Conservation (phyloP, 371 early-diverging fungal species). For the Mortierella sp. region DNA sequence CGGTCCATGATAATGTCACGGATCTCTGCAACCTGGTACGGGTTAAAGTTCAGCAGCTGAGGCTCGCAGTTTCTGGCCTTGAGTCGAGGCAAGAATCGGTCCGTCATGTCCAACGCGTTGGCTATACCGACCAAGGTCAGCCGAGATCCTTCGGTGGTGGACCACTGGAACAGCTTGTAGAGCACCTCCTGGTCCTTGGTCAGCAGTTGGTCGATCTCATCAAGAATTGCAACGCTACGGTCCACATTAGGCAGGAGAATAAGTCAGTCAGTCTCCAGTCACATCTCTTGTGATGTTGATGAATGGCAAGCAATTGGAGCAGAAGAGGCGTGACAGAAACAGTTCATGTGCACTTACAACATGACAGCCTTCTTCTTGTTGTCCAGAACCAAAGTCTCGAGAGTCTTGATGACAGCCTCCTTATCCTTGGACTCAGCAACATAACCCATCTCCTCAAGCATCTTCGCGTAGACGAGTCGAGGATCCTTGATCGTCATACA, state of each 20-base stretch:
- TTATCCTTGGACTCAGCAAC: conserved; percentile 28
- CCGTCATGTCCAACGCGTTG: conserved; percentile 94
- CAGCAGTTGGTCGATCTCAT: conserved; percentile 93
- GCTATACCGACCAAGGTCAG: conserved; percentile 94
- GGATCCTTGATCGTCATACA: conserved; percentile 89
- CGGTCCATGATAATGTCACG: conserved; percentile 87
- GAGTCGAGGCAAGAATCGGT: conserved; percentile 90
- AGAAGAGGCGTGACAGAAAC: neutral
- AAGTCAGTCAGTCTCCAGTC: neutral
- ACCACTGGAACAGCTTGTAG: conserved; percentile 91
- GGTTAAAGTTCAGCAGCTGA: conserved; percentile 84
- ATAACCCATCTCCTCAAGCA: conserved; percentile 67
- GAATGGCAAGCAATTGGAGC: neutral
- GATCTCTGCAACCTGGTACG: conserved; percentile 88
- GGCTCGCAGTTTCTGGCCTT: conserved; percentile 86
- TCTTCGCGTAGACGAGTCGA: conserved; percentile 72
- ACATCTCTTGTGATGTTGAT: neutral
- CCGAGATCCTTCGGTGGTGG: conserved; percentile 70
- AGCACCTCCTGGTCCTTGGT: conserved; percentile 87
- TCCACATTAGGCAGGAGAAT: neutral
- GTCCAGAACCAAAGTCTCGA: conserved; percentile 58
- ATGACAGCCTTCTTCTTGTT: conserved; percentile 55
- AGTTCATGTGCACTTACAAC: conserved; percentile 57
- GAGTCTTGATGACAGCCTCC: conserved; percentile 49
- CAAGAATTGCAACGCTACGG: conserved; percentile 83